These are phyloP conservation scores for Nakaseomyces delphensis DNA, from an alignment of 1,139 yeast genomes.

Conservation along the genomic window DNA sequence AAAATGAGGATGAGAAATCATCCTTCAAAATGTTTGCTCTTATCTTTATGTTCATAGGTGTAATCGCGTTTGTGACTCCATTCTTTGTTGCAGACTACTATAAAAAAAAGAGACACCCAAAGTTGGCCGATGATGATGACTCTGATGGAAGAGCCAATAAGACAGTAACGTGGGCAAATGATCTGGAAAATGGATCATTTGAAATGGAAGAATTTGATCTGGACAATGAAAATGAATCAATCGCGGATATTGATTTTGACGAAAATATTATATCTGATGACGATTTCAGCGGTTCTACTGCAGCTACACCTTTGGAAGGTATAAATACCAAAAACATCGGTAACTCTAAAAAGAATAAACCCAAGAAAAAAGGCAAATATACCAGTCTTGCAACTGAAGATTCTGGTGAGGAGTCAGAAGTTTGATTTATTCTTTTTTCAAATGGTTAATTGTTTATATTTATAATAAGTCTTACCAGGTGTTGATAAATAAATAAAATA, in stretches of 20 bases:
- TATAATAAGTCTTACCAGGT: too few relatives aligned
- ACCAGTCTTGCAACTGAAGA: conserved; percentile 18
- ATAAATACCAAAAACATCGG: background rate
- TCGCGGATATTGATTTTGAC: background rate
- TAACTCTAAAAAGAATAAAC: conserved; percentile 3
- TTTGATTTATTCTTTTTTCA: background rate
- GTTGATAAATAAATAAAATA: too few relatives aligned
- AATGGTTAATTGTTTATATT: too few relatives aligned
- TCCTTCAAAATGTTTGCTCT: background rate
- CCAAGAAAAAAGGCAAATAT: conserved; percentile 17
- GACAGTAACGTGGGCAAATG: conserved; percentile 33
- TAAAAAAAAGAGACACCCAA: conserved; percentile 18
- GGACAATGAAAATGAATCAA: conserved; percentile 34
- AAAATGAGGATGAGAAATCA: conserved; percentile 12
- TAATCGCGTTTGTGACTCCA: conserved; percentile 16
- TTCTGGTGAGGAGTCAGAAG: conserved; percentile 5
- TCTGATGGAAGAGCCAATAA: conserved; percentile 18
- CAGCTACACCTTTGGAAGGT: conserved; percentile 6
- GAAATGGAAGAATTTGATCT: conserved; percentile 24
- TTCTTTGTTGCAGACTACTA: conserved; percentile 16
- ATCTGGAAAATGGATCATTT: conserved; percentile 16
- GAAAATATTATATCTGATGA: background rate
- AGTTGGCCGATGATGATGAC: conserved; percentile 20
- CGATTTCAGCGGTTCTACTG: conserved; percentile 5
- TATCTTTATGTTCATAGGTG: conserved; percentile 16